Evolutionary conservation across 163 green algal genomes (phyloP).

Genomic region (Scenedesmus sp.): DNA sequence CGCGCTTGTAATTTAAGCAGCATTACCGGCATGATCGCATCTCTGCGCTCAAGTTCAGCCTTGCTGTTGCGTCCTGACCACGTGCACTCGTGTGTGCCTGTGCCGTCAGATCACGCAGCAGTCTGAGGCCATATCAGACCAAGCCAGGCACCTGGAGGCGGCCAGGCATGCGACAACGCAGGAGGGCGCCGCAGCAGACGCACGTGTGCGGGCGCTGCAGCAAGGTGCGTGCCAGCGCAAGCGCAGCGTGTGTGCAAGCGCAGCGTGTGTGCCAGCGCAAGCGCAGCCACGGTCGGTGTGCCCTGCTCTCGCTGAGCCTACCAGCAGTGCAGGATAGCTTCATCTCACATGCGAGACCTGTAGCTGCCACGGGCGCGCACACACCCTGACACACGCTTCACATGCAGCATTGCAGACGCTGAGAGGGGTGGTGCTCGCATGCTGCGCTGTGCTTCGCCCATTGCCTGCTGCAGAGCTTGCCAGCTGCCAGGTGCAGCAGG

Average conservation of each 20-base stretch:
- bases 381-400: no score
- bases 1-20: not conserved
- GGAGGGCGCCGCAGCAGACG: constrained; percentile 17
- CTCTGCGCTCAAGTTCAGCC: not conserved
- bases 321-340: no score
- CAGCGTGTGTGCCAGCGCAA: no score
- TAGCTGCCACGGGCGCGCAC: no score
- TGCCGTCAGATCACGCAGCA: constrained; percentile 13
- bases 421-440: not conserved
- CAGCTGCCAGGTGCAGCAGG: not conserved
- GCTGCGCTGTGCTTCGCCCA: not conserved
- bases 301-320: no score
- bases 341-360: no score
- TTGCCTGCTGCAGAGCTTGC: constrained; percentile 45
- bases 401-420: not conserved
- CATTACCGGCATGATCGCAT: not conserved
- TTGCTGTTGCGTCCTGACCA: not conserved
- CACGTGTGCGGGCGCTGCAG: constrained; percentile 33
- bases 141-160: constrained; percentile 38
- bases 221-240: constrained; percentile 31
- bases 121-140: constrained; percentile 42
- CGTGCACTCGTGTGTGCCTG: not conserved
- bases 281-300: no score
- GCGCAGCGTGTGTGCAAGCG: no score
- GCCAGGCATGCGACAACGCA: not conserved